Evolutionary conservation across 257 asterid species (phyloP).

Genomic region (Petrea volubilis): DNA sequence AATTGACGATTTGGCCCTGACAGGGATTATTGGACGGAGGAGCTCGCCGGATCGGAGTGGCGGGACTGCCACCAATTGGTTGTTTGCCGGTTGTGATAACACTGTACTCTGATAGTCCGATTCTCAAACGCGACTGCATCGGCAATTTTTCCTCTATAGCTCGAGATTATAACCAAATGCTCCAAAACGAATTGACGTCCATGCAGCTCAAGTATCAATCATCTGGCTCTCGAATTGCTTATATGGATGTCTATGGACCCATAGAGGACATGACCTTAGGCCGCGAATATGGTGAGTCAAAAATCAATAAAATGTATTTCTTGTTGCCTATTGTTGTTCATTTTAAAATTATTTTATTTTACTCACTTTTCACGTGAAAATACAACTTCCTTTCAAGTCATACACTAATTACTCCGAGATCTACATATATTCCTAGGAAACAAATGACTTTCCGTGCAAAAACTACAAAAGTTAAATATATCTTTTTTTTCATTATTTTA

Average conservation of each 20-base stretch:
- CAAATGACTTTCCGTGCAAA: no score
- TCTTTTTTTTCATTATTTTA: no score
- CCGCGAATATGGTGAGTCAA: constrained; percentile 45
- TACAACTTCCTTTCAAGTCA: no score
- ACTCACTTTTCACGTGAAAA: no score
- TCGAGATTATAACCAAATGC: constrained; percentile 49
- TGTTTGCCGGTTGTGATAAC: constrained; percentile 71
- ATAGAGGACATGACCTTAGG: constrained; percentile 44
- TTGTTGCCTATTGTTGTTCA: no score
- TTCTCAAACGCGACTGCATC: constrained; percentile 45
- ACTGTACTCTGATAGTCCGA: constrained; percentile 27
- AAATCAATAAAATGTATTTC: no score
- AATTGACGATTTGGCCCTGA: background rate
- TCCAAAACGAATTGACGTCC: constrained; percentile 35
- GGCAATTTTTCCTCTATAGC: constrained; percentile 38
- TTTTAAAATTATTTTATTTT: no score
- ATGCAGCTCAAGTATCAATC: constrained; percentile 14
- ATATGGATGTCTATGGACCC: constrained; percentile 44
- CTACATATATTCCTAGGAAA: no score
- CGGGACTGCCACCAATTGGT: constrained; percentile 76
- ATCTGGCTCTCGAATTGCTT: constrained; percentile 43
- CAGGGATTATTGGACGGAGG: constrained; percentile 61
- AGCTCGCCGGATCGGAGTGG: constrained; percentile 70
- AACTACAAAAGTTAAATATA: no score
- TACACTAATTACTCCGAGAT: no score